These are phyloP conservation scores for Auricularia cornea DNA, from an alignment of 768 basidiomycete species.

Conservation along the genomic window DNA sequence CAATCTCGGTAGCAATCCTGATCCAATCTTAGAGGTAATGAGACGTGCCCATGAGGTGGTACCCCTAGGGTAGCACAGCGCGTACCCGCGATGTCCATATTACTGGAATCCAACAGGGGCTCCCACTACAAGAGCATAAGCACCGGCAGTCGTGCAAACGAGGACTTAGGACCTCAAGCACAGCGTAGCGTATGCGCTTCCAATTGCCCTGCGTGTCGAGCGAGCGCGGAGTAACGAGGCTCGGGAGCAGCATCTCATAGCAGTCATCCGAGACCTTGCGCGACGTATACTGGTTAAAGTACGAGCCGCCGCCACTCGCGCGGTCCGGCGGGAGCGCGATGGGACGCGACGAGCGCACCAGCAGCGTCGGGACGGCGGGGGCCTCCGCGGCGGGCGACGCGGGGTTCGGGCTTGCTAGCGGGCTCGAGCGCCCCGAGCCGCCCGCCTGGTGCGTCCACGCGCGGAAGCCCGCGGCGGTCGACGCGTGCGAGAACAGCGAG, in stretches of 20 bases:
- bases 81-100: slow-evolving; percentile 72
- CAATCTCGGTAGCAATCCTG: slow-evolving; percentile 83
- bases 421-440: slow-evolving; percentile 49
- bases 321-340: slow-evolving; percentile 37
- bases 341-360: slow-evolving; percentile 63
- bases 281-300: slow-evolving; percentile 13
- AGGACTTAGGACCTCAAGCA: slow-evolving; percentile 53
- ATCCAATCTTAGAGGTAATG: slow-evolving; percentile 72
- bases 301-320: neutral
- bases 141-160: neutral
- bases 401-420: slow-evolving; percentile 21
- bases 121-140: slow-evolving; percentile 52
- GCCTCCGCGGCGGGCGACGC: slow-evolving; percentile 13
- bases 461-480: slow-evolving; percentile 70
- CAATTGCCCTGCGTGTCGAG: slow-evolving; percentile 50
- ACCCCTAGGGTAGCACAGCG: slow-evolving; percentile 5
- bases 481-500: slow-evolving; percentile 75
- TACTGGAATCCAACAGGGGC: slow-evolving; percentile 81
- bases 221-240: slow-evolving; percentile 70
- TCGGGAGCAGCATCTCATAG: slow-evolving; percentile 67
- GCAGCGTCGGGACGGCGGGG: slow-evolving; percentile 26
- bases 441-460: slow-evolving; percentile 46
- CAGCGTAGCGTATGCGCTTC: slow-evolving; percentile 77
- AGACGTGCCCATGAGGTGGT: slow-evolving; percentile 1
- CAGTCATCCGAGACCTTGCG: slow-evolving; percentile 48